phyloP scores from a whole-genome alignment of 805 yeast species.

The Yarrowia yakushimensis region DNA sequence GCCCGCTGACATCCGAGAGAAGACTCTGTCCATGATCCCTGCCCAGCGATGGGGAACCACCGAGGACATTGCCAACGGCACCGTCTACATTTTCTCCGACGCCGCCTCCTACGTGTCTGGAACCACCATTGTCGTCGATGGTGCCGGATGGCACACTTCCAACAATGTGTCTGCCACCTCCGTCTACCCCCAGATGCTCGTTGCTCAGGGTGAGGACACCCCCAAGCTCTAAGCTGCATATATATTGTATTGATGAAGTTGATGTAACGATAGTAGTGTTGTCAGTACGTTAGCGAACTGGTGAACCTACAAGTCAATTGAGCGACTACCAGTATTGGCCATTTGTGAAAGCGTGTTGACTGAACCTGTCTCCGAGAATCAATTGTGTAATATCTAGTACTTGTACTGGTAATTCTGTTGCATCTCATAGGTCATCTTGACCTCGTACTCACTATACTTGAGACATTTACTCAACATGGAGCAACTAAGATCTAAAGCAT shows the following conservation, averaged over 20 bases:
- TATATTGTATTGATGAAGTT: not conserved
- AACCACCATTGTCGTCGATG: conserved; percentile 77
- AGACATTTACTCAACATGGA: too few species aligned
- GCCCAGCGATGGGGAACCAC: conserved; percentile 53
- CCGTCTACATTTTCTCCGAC: conserved; percentile 77
- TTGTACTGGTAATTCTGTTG: too few species aligned
- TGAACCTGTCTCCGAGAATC: too few species aligned
- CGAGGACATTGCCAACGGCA: conserved; percentile 80
- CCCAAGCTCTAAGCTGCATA: conserved; percentile 24
- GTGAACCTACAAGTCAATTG: too few species aligned
- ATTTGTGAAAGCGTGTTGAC: too few species aligned
- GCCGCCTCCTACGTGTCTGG: conserved; percentile 81
- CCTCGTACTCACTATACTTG: too few species aligned
- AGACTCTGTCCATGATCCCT: conserved; percentile 52
- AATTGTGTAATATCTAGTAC: too few species aligned
- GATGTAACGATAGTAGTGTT: too few species aligned
- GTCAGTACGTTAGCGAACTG: too few species aligned
- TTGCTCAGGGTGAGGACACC: conserved; percentile 25
- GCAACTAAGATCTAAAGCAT: too few species aligned
- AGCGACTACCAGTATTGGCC: too few species aligned
- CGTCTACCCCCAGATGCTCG: conserved; percentile 25
- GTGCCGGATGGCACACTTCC: conserved; percentile 75
- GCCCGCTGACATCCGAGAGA: conserved; percentile 43
- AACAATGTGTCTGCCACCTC: conserved; percentile 1
- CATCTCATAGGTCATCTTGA: too few species aligned